Evolutionary conservation across 345 rosid species (phyloP).

Genomic region (Brassica rapa): DNA sequence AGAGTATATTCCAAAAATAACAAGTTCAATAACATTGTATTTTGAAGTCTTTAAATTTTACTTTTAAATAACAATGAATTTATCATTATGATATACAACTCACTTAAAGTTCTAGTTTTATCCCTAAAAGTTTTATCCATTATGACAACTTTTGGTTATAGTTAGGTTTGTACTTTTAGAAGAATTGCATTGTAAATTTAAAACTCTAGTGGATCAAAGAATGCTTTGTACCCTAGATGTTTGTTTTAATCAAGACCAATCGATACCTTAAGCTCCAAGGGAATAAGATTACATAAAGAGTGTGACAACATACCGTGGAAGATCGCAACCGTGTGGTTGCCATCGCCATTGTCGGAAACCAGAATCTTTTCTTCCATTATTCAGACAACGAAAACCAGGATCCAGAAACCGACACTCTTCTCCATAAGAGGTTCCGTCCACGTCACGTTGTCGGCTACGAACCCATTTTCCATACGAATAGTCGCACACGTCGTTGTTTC

Average conservation of each 20-base stretch:
- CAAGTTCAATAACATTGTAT: too few species aligned
- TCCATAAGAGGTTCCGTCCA: conserved; percentile 45
- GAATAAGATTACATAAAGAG: not conserved
- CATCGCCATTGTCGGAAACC: conserved; percentile 83
- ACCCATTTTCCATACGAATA: conserved; percentile 78
- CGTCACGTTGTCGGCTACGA: conserved; percentile 27
- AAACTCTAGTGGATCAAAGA: not conserved
- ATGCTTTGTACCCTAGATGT: not conserved
- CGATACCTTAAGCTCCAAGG: conserved; percentile 30
- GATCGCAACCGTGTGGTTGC: conserved; percentile 76
- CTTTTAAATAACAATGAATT: not conserved
- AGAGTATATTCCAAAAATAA: not conserved
- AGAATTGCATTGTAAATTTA: not conserved
- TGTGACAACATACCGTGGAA: conserved; percentile 58
- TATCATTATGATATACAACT: not conserved
- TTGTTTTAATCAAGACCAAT: conserved; percentile 2
- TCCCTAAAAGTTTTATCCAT: not conserved
- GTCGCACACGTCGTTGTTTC: conserved; percentile 44
- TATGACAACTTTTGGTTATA: not conserved
- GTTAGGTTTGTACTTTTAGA: not conserved
- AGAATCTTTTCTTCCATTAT: conserved; percentile 61
- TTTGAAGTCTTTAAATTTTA: too few species aligned
- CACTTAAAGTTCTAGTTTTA: not conserved
- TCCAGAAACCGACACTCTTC: conserved; percentile 86
- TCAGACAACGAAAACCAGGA: conserved; percentile 74